phyloP scores from a whole-genome alignment of 1,139 yeast genomes.

The Geotrichum fermentans region DNA sequence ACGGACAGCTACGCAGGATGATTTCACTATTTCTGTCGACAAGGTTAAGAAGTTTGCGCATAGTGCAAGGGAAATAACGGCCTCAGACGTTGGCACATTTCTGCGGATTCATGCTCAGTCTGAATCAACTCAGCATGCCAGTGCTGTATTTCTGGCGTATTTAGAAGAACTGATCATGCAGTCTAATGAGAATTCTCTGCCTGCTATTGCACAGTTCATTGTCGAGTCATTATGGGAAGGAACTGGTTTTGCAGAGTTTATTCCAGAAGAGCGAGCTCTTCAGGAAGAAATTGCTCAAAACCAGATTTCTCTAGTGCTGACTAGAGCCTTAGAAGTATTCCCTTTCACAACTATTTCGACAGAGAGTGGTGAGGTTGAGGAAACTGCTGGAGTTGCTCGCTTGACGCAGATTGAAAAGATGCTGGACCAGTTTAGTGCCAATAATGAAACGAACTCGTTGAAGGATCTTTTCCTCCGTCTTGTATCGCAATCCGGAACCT shows the following conservation, averaged over 20 bases:
- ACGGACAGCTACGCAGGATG: not conserved
- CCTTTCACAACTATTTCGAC: constrained; percentile 21
- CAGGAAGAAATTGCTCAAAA: not conserved
- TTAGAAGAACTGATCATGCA: constrained; percentile 12
- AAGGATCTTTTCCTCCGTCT: constrained; percentile 32
- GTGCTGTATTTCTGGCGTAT: constrained; percentile 9
- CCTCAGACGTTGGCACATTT: constrained; percentile 14
- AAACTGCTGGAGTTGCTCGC: constrained; percentile 22
- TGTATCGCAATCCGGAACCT: constrained; percentile 30
- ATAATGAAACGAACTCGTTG: constrained; percentile 17
- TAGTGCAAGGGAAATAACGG: constrained; percentile 8
- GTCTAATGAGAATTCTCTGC: constrained; percentile 16
- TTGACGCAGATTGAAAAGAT: constrained; percentile 23
- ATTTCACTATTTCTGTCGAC: not conserved
- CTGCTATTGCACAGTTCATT: constrained; percentile 14
- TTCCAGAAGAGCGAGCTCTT: constrained; percentile 2
- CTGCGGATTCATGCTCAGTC: constrained; percentile 12
- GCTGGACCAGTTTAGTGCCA: constrained; percentile 16
- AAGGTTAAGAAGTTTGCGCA: constrained; percentile 11
- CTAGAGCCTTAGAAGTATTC: constrained; percentile 23
- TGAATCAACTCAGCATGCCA: not conserved
- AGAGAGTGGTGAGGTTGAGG: constrained; percentile 23
- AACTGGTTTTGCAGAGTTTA: not conserved
- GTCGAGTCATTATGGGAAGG: constrained; percentile 2
- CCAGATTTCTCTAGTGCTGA: constrained; percentile 20